Evolutionary conservation across 305 asterid species (phyloP), one percentile per base, ranked within the genome.

Genomic region (Solanum hybrid): DNA sequence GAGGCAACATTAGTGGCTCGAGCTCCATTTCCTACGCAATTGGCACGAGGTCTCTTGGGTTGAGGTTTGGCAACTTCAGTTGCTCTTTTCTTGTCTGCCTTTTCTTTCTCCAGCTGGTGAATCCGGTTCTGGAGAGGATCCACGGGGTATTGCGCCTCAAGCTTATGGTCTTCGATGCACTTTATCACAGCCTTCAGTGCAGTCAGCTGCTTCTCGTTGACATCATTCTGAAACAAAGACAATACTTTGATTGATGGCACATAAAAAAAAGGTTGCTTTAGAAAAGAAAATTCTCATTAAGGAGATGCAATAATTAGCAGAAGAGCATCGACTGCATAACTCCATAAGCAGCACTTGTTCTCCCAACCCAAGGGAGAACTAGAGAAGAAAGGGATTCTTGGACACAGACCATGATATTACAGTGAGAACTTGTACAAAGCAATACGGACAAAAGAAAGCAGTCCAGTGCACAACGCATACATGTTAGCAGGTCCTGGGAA

Each of bases 51-150:
- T 88, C 99, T 91, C 90, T 98, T 98, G 91, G 99, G 88, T 92
- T 95, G 99, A 89, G 99, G 99, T 87, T 98, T 98, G 14, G 98
- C 96, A 32, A 98, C 98, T 92, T 98, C 99, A 66, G 99, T 96
- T n/a, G 95, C 98, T 37, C 98, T 94, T 92, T 98, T 98, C 95
- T 95, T 96, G 92, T 95, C 99, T 5, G 99, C 99, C 94, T 98
- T 98, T 82, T 95, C 98, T 92, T 97, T 98, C 96, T 98, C 99
- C 31, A 96, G 95, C 88, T 93, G 97, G 36, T 90, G 89, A 31
- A 98, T 93, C 94, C 94, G 94, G 86, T 96, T 96, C 90, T 98
- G 99, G 89, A 98, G 99, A 56, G 97, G 94, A 40, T 94, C 99
- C 75, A 96, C 69, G 0, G 99, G 98, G 92, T 95, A 95, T 77